Evolutionary conservation across 176 grass and related monocot species (phyloP).

Genomic region (Oryza australiensis): DNA sequence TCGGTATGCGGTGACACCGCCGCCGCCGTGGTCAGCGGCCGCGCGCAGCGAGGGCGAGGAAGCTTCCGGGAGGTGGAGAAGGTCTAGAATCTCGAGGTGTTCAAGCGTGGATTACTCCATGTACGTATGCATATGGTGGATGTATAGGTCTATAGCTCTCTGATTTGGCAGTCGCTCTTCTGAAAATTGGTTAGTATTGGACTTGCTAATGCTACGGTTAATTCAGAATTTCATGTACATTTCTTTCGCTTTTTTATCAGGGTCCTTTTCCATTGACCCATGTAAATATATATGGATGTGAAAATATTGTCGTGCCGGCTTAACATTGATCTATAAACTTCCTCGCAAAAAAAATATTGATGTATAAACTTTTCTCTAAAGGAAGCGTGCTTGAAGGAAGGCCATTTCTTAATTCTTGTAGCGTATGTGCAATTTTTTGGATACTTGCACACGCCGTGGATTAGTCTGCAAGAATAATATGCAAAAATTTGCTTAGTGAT

Average conservation of each 20-base stretch:
- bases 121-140: neutral
- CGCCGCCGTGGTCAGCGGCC: neutral
- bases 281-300: neutral
- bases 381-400: neutral
- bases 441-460: too few relatives aligned
- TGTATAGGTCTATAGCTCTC: constrained; percentile 20
- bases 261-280: neutral
- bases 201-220: neutral
- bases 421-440: neutral
- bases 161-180: neutral
- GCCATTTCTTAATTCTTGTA: too few relatives aligned
- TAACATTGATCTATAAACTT: neutral
- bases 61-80: constrained; percentile 44
- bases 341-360: too few relatives aligned
- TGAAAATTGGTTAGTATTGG: neutral
- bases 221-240: neutral
- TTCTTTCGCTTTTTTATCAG: neutral
- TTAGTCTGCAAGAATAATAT: too few relatives aligned
- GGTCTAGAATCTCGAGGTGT: neutral
- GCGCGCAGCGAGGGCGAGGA: neutral
- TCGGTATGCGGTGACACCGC: constrained; percentile 41
- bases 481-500: too few relatives aligned
- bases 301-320: neutral
- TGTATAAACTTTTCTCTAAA: neutral
- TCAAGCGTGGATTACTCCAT: neutral